Percentiles rank a stretch among this genome's conserved stretches.
Conservation (phyloP, 257 asterid genomes). For the Solanum virginianum region DNA sequence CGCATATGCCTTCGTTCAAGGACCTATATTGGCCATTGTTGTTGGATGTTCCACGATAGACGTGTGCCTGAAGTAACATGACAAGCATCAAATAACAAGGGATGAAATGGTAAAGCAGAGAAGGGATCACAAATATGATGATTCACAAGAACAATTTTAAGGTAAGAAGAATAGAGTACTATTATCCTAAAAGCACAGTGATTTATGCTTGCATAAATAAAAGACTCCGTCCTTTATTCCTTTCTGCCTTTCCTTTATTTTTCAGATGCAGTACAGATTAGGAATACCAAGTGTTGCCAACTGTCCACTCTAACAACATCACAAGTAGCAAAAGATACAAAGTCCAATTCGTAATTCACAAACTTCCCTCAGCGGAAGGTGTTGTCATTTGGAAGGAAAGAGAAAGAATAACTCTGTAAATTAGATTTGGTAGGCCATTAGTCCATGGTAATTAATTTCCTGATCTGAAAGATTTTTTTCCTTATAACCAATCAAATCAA, state of each 20-base stretch:
- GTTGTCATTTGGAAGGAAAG: background rate
- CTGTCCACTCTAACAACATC: background rate
- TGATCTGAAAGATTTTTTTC: background rate
- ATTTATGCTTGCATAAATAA: background rate
- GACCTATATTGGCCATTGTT: slow-evolving; percentile 6
- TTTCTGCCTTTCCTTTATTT: background rate
- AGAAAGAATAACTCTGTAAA: background rate
- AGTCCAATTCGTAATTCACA: background rate
- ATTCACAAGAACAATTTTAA: background rate
- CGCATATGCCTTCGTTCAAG: slow-evolving; percentile 29
- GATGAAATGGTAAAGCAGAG: background rate
- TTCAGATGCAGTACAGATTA: background rate
- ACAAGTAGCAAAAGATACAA: background rate
- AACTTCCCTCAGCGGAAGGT: background rate
- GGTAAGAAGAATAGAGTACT: background rate
- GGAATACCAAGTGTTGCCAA: background rate
- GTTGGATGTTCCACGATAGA: slow-evolving; percentile 29
- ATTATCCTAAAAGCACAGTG: background rate
- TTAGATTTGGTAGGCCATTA: background rate
- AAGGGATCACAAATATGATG: background rate
- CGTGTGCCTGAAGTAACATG: slow-evolving; percentile 48
- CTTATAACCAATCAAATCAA: background rate
- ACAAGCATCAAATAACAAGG: background rate
- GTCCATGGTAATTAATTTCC: background rate
- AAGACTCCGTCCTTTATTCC: background rate